Evolutionary conservation across 805 yeast species (phyloP).

Genomic region (Cyberlindnera galapagoensis): DNA sequence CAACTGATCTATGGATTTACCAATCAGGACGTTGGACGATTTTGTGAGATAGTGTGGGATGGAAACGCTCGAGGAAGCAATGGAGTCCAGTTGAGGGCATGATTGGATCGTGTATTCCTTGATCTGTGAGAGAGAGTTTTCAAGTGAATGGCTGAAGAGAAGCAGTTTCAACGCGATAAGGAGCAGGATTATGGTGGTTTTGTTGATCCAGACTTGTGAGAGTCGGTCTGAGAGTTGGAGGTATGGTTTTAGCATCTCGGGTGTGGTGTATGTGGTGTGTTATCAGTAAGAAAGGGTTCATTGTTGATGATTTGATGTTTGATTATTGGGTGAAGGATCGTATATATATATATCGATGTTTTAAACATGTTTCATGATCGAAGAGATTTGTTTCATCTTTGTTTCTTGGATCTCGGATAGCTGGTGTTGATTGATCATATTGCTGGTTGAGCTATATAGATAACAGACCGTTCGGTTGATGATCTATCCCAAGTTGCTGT

Average conservation of each 20-base stretch:
- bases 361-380: too few species aligned
- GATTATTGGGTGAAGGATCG: too few species aligned
- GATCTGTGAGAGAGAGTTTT: constrained; percentile 35
- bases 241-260: constrained; percentile 26
- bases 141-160: constrained; percentile 46
- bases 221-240: constrained; percentile 46
- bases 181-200: constrained; percentile 48
- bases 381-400: too few species aligned
- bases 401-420: too few species aligned
- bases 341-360: neutral
- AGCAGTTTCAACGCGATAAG: constrained; percentile 55
- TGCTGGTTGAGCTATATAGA: too few species aligned
- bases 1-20: constrained; percentile 39
- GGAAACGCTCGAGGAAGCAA: constrained; percentile 29
- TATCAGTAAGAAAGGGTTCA: neutral
- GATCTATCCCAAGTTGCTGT: too few species aligned
- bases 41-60: constrained; percentile 52
- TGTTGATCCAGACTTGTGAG: constrained; percentile 63
- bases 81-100: constrained; percentile 42
- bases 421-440: too few species aligned
- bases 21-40: constrained; percentile 47
- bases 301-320: constrained; percentile 2
- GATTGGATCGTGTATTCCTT: constrained; percentile 32
- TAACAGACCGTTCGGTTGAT: too few species aligned
- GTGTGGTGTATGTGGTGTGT: neutral